Conservation (phyloP, 2,329 filamentous ascomycete genomes). For the Pseudogymnoascus sp. region DNA sequence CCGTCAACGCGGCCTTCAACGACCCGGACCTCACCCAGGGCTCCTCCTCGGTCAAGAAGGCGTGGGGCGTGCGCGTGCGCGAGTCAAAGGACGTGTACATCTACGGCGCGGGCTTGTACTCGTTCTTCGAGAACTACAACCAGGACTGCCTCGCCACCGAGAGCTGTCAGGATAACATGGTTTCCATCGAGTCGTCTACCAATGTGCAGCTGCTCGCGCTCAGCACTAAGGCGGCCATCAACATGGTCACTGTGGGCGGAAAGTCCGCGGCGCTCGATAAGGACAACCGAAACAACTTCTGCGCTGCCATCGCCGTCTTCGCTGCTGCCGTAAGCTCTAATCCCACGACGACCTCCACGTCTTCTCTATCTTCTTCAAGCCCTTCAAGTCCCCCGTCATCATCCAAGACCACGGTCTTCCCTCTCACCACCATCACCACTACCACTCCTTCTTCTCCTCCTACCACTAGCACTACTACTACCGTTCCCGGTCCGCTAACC, state of each 20-base stretch:
- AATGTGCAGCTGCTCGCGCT: slow-evolving; percentile 58
- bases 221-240: slow-evolving; percentile 66
- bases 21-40: slow-evolving; percentile 62
- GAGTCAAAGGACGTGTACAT: slow-evolving; percentile 61
- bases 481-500: neutral
- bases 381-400: neutral
- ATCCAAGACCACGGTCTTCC: neutral
- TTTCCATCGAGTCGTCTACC: slow-evolving; percentile 59
- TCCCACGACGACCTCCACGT: neutral
- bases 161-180: slow-evolving; percentile 72
- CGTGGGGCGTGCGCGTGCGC: slow-evolving; percentile 67
- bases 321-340: slow-evolving; percentile 10
- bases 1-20: slow-evolving; percentile 45
- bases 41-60: slow-evolving; percentile 49
- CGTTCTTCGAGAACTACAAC: slow-evolving; percentile 76
- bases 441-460: neutral
- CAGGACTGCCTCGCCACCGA: slow-evolving; percentile 61
- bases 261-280: slow-evolving; percentile 44
- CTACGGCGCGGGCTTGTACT: slow-evolving; percentile 71
- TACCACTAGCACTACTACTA: neutral
- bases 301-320: slow-evolving; percentile 52
- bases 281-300: slow-evolving; percentile 61
- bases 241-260: slow-evolving; percentile 64
- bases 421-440: neutral
- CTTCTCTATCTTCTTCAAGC: neutral